A percentile compares a stretch with the other conserved stretches of the same genome.
Conservation (phyloP, 441 rosid genomes). For the Kokia cookei region DNA sequence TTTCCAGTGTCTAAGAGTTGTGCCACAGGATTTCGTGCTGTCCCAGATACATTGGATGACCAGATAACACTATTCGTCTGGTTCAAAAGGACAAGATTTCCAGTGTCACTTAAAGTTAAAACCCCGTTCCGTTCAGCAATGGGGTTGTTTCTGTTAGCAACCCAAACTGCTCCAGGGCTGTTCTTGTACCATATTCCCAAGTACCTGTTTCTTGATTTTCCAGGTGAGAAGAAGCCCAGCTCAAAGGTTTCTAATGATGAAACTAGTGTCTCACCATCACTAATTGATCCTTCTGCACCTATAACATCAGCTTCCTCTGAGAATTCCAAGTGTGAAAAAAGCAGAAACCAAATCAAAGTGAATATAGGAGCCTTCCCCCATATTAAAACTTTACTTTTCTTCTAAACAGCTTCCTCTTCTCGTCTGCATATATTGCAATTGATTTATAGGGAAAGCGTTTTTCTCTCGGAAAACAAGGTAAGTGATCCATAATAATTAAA, state of each 20-base stretch:
- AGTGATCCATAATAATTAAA: no score
- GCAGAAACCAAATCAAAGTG: not conserved
- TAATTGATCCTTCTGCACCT: not conserved
- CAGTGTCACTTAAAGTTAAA: constrained; percentile 9
- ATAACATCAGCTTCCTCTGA: not conserved
- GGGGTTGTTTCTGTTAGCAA: constrained; percentile 9
- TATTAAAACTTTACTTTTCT: not conserved
- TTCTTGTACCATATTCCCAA: constrained; percentile 32
- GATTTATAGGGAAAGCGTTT: no score
- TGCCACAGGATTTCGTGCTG: not conserved
- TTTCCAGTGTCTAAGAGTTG: constrained; percentile 1
- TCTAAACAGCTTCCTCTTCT: not conserved
- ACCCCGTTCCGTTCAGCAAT: constrained; percentile 3
- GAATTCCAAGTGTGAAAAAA: not conserved
- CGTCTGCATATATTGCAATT: not conserved
- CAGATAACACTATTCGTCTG: not conserved
- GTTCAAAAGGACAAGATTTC: constrained; percentile 10
- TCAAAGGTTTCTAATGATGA: constrained; percentile 16
- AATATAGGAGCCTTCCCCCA: not conserved
- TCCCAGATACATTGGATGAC: not conserved
- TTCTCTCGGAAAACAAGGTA: no score
- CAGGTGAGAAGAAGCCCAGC: constrained; percentile 32
- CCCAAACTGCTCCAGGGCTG: constrained; percentile 8
- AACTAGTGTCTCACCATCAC: constrained; percentile 1
- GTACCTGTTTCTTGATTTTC: constrained; percentile 14